Base-by-base conservation (phyloP, 495 filamentous ascomycete genomes). In the Neurospora terricola region DNA sequence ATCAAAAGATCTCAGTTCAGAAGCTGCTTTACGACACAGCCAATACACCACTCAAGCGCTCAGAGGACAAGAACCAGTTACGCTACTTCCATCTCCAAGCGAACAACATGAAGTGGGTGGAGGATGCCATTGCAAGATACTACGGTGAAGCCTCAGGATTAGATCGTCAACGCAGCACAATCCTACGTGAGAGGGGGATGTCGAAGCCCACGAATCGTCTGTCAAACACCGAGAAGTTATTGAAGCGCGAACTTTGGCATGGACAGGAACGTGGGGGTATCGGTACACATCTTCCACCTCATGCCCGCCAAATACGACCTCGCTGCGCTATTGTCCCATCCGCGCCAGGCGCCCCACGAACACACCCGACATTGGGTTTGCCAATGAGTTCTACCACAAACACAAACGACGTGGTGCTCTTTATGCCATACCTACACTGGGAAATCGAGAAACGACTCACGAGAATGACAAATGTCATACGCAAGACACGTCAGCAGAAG, bases 61-160 rank as follows among this genome's bases (percentile, higher is more conserved):
- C 72, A 0, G 5, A 66, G 11, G 73, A 78, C 70, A 72, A 68
- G 30, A 75, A 73, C 62, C 75, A 77, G 72, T 70, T 78, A 30
- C 75, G 77, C 18, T 78, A 77, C 70, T 78, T 78, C n/a, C 77
- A 78, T 59, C 74, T 78, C 11, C 74, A 78, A 42, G 76, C 77
- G 10, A 78, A 78, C 40, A 78, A 78, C 77, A 78, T 78, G 77
- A 77, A 77, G 40, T 78, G 77, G 75, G 76, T 77, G 21, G 77
- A 78, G 36, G 77, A 78, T 45, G 76, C 77, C 16, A 59, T 78
- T 27, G 71, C 77, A 11, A 43, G 74, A 37, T 78, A 78, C 71
- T 78, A 78, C 48, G 74, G 66, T 11, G 77, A 78, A 34, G 54
- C 54, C 27, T 66, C 54, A 7, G 54, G 54, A 18, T 66, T 66